Conservation (phyloP, 495 filamentous ascomycete genomes). For the Apiosordaria backusii region DNA sequence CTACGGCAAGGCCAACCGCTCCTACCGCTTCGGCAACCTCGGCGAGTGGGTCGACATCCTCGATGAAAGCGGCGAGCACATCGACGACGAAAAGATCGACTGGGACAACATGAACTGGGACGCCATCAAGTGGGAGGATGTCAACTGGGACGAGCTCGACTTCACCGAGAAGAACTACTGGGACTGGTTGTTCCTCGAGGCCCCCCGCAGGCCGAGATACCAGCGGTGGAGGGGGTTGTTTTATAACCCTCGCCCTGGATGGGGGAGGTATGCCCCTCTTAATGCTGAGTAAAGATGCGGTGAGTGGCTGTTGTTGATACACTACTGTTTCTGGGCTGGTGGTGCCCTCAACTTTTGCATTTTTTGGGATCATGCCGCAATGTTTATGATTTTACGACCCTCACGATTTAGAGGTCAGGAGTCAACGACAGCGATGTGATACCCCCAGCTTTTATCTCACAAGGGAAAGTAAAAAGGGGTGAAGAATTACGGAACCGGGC, state of each 20-base stretch:
- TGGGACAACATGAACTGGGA: neutral
- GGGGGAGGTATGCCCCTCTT: neutral
- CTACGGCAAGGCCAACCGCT: neutral
- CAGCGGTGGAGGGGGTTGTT: neutral
- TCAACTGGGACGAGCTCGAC: neutral
- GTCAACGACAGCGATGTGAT: too few species aligned
- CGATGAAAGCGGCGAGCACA: neutral
- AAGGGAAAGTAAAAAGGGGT: too few species aligned
- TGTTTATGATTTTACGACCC: too few species aligned
- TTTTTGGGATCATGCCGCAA: too few species aligned
- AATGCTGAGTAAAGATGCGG: neutral
- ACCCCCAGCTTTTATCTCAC: too few species aligned
- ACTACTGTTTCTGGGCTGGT: too few species aligned
- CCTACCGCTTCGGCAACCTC: neutral
- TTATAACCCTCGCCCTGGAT: neutral
- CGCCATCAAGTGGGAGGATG: neutral
- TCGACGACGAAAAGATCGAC: neutral
- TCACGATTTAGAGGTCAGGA: too few species aligned
- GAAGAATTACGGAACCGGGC: too few species aligned
- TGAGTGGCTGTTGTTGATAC: too few species aligned
- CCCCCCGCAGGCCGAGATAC: neutral
- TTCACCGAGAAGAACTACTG: neutral
- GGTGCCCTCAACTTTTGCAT: too few species aligned
- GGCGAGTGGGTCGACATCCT: neutral
- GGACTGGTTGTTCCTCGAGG: neutral